Conservation (phyloP, 768 basidiomycete species). For the Agrocybe praecox region DNA sequence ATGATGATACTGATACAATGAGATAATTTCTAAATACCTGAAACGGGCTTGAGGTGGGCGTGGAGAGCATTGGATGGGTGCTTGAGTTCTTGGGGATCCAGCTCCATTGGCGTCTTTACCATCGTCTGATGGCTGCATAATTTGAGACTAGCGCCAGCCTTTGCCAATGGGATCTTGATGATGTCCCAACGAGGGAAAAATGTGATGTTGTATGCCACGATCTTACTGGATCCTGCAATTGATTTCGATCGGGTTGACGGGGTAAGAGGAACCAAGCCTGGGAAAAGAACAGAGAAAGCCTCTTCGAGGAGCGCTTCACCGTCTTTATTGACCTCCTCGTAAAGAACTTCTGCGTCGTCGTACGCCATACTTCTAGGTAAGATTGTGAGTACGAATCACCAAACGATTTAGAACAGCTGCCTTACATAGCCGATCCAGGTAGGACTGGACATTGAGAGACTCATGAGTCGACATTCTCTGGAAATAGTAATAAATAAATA, state of each 20-base stretch:
- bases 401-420: neutral
- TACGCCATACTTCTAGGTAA: conserved; percentile 87
- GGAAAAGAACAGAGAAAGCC: conserved; percentile 70
- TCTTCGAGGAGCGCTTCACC: conserved; percentile 72
- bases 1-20: neutral
- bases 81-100: conserved; percentile 33
- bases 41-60: conserved; percentile 60
- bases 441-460: conserved; percentile 54
- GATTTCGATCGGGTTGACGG: conserved; percentile 34
- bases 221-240: conserved; percentile 34
- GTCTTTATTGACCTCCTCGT: conserved; percentile 72
- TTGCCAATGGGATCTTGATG: conserved; percentile 62
- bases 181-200: conserved; percentile 81
- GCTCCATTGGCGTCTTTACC: conserved; percentile 48
- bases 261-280: conserved; percentile 46
- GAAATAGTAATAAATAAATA: conserved; percentile 21
- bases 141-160: conserved; percentile 44
- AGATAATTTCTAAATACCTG: conserved; percentile 47
- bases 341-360: conserved; percentile 89
- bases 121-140: conserved; percentile 66
- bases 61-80: conserved; percentile 41
- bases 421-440: conserved; percentile 89
- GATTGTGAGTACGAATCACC: neutral
- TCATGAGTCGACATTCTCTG: neutral
- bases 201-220: conserved; percentile 85